Conservation (phyloP, 169 alveolate species). For the Hammondia hammondi region DNA sequence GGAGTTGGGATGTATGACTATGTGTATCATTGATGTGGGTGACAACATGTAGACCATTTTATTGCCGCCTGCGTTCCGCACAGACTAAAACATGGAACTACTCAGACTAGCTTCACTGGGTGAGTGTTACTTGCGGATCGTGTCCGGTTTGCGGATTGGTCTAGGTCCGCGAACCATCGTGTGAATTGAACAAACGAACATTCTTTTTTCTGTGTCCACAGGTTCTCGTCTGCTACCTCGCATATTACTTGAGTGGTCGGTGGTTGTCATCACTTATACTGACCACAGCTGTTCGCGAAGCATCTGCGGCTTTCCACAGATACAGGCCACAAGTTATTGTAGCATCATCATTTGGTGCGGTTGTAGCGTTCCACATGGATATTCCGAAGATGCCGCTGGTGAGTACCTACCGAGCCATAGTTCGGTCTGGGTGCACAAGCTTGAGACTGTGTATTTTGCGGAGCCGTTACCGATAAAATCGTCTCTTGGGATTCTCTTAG, state of each 20-base stretch:
- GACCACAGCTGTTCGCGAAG: background rate
- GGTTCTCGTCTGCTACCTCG: background rate
- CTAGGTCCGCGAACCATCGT: too few species aligned
- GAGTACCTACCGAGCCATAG: background rate
- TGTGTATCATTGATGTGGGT: background rate
- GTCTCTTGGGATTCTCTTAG: too few species aligned
- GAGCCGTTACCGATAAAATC: too few species aligned
- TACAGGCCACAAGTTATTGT: conserved; percentile 40
- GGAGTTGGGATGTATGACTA: too few species aligned
- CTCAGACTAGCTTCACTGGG: too few species aligned
- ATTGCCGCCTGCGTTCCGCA: background rate
- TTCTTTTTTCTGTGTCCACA: background rate
- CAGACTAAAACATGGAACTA: too few species aligned
- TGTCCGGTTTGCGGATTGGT: too few species aligned
- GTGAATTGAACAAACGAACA: background rate
- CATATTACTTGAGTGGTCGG: conserved; percentile 38
- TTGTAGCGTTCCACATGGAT: conserved; percentile 58
- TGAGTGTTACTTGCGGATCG: too few species aligned
- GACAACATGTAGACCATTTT: background rate
- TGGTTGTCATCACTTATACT: conserved; percentile 9
- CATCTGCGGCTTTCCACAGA: conserved; percentile 38
- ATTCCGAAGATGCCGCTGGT: conserved; percentile 55
- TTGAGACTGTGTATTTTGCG: too few species aligned
- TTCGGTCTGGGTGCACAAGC: background rate
- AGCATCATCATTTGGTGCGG: conserved; percentile 55